Conservation (phyloP, 306 rosid species). For the Trifolium pratense region DNA sequence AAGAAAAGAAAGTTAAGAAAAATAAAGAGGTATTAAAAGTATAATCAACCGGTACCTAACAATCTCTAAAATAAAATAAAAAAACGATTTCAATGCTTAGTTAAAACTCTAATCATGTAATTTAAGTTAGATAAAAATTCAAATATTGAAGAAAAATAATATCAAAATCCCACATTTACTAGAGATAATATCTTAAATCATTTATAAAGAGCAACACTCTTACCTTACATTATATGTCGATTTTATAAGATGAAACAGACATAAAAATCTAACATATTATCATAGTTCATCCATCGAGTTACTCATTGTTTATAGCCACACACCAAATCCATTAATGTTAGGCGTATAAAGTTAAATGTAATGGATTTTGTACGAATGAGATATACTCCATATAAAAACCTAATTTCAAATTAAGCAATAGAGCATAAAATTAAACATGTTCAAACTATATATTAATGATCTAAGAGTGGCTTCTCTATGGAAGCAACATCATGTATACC, state of each 20-base stretch:
- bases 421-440: not conserved
- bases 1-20: too few species aligned
- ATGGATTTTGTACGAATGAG: not conserved
- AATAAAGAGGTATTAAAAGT: too few species aligned
- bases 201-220: not conserved
- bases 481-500: slow-evolving; percentile 29
- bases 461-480: slow-evolving; percentile 26
- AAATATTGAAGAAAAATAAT: too few species aligned
- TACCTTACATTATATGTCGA: too few species aligned
- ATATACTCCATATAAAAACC: not conserved
- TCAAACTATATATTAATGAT: not conserved
- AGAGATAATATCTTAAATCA: not conserved
- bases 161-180: too few species aligned
- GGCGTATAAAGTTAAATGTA: too few species aligned
- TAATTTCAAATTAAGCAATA: not conserved
- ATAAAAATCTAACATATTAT: too few species aligned
- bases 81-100: not conserved
- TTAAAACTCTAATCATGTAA: not conserved
- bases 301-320: too few species aligned
- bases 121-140: not conserved
- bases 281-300: not conserved
- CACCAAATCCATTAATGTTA: not conserved
- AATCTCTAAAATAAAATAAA: too few species aligned
- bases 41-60: too few species aligned
- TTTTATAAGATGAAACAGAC: not conserved